phyloP scores from a whole-genome alignment of 306 rosid genomes.

The Begonia masoniana region DNA sequence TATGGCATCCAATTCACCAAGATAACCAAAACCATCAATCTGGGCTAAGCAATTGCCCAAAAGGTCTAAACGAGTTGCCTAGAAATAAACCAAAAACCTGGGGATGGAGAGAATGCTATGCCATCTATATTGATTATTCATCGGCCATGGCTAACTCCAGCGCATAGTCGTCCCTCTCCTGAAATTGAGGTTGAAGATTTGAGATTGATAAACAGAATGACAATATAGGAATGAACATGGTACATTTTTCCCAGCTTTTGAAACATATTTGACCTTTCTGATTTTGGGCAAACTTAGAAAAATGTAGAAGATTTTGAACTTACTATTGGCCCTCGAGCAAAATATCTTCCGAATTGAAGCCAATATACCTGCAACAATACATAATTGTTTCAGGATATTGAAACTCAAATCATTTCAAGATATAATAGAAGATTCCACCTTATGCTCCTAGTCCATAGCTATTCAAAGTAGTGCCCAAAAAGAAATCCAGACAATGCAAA shows the following conservation, averaged over 20 bases:
- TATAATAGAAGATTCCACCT: neutral
- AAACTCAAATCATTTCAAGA: neutral
- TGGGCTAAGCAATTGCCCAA: no score
- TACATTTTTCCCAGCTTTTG: neutral
- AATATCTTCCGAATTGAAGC: conserved; percentile 98
- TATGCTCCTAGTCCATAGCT: neutral
- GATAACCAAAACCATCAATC: no score
- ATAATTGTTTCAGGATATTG: neutral
- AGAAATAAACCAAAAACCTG: no score
- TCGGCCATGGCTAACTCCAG: conserved; percentile 96
- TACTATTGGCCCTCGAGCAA: conserved; percentile 94
- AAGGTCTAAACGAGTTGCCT: no score
- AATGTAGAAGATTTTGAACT: conserved; percentile 18
- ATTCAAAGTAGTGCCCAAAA: neutral
- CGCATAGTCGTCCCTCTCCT: conserved; percentile 99
- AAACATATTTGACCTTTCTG: neutral
- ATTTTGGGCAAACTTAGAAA: neutral
- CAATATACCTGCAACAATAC: conserved; percentile 71
- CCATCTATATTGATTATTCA: conserved; percentile 27
- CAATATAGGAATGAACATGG: neutral
- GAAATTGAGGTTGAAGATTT: conserved; percentile 19
- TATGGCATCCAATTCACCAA: no score
- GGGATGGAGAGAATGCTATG: no score
- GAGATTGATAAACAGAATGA: conserved; percentile 6
- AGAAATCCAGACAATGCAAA: no score